These are phyloP conservation scores for Suillus lakei DNA, from an alignment of 768 basidiomycete species.

Conservation along the genomic window DNA sequence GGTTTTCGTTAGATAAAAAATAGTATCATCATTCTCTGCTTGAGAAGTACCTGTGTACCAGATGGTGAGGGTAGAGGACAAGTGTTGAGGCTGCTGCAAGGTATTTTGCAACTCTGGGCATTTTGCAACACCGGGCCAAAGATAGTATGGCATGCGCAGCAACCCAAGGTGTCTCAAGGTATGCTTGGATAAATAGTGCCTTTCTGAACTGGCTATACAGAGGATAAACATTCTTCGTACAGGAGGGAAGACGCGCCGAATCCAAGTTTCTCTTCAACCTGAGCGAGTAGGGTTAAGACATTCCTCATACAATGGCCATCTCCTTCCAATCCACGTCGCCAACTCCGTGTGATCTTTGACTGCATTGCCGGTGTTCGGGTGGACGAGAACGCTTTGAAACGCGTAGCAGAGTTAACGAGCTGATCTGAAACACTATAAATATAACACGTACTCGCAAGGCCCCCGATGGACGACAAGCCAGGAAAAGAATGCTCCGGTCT, in stretches of 20 bases:
- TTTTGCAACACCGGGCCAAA: no score
- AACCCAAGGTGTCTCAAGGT: not conserved
- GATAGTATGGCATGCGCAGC: no score
- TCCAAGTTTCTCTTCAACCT: not conserved
- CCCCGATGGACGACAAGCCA: conserved; percentile 73
- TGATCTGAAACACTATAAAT: not conserved
- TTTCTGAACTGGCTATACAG: not conserved
- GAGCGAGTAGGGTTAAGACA: conserved; percentile 31
- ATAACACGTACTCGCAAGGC: conserved; percentile 65
- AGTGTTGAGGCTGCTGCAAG: no score
- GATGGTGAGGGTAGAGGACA: no score
- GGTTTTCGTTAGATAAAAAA: no score
- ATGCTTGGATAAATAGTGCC: not conserved
- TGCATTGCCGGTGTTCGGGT: conserved; percentile 67
- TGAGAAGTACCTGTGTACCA: no score
- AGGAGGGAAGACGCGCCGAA: not conserved
- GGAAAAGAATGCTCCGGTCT: conserved; percentile 70
- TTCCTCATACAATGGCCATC: conserved; percentile 57
- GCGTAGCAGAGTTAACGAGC: conserved; percentile 3
- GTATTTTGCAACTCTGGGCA: no score
- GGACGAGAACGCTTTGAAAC: conserved; percentile 60
- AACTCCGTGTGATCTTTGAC: conserved; percentile 66
- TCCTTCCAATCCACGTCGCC: conserved; percentile 67
- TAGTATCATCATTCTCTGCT: no score
- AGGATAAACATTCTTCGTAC: not conserved